These are phyloP conservation scores for Bipolaris sorokiniana DNA, from an alignment of 2,329 filamentous ascomycete genomes.

Conservation along the genomic window DNA sequence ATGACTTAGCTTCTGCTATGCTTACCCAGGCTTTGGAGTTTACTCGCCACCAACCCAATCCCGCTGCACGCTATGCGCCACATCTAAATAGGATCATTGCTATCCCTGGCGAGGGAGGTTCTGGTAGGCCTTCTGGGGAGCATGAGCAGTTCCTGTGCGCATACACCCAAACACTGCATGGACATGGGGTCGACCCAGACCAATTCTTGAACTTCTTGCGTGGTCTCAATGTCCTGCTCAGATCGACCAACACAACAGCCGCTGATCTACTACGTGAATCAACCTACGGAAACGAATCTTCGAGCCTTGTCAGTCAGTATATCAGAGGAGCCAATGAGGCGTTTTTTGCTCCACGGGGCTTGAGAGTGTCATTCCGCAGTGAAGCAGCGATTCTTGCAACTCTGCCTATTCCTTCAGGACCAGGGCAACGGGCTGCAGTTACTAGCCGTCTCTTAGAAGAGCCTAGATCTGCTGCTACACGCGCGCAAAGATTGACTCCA, in stretches of 20 bases:
- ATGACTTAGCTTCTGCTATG: constrained; percentile 19
- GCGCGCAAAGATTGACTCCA: constrained; percentile 37
- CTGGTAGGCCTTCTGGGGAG: constrained; percentile 11
- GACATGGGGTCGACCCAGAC: constrained; percentile 36
- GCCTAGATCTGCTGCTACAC: constrained; percentile 17
- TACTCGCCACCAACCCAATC: constrained; percentile 31
- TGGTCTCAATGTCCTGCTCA: constrained; percentile 40
- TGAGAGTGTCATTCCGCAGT: constrained; percentile 35
- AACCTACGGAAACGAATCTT: not conserved
- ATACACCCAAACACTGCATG: constrained; percentile 39
- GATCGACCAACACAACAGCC: constrained; percentile 16
- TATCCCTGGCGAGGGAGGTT: constrained; percentile 28
- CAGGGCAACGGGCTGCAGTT: constrained; percentile 31
- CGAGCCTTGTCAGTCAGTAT: constrained; percentile 31
- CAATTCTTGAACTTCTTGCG: constrained; percentile 45
- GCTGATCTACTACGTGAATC: constrained; percentile 13
- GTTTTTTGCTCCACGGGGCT: constrained; percentile 43
- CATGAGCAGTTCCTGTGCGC: constrained; percentile 35
- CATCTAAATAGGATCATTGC: constrained; percentile 32
- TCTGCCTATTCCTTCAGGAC: constrained; percentile 29
- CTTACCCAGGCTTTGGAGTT: constrained; percentile 36
- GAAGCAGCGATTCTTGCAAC: constrained; percentile 29
- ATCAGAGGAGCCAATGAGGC: constrained; percentile 37
- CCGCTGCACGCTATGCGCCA: constrained; percentile 33
- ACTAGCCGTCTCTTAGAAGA: constrained; percentile 25